phyloP scores from a whole-genome alignment of 1,284 basidiomycete genomes.

The Melampsora americana region DNA sequence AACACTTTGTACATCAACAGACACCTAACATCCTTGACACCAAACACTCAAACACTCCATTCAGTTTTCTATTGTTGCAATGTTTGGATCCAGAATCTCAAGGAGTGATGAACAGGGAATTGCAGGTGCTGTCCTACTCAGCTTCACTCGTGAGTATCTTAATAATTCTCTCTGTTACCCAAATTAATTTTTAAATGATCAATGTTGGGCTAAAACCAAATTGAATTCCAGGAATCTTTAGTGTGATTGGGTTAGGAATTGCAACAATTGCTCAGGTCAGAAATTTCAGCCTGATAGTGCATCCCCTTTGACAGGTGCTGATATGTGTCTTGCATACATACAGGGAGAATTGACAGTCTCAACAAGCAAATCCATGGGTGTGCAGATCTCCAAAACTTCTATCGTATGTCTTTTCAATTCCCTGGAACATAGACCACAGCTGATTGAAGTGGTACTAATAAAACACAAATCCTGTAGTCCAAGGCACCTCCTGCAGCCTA shows the following conservation, averaged over 20 bases:
- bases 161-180: not conserved
- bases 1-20: not conserved
- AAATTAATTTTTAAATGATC: not conserved
- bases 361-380: too few relatives aligned
- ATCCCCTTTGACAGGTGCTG: too few relatives aligned
- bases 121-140: not conserved
- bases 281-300: too few relatives aligned
- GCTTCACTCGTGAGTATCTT: not conserved
- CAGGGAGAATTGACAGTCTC: too few relatives aligned
- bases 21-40: not conserved
- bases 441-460: too few relatives aligned
- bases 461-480: too few relatives aligned
- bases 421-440: too few relatives aligned
- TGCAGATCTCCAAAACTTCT: too few relatives aligned
- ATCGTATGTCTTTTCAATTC: too few relatives aligned
- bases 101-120: not conserved
- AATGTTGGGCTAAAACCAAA: not conserved
- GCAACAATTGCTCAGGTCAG: not conserved
- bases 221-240: not conserved
- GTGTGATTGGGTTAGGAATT: not conserved
- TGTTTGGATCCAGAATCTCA: not conserved
- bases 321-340: too few relatives aligned
- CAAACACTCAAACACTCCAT: not conserved
- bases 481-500: too few relatives aligned
- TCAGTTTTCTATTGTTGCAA: not conserved